A percentile compares a stretch with the other conserved stretches of the same genome.
These are phyloP conservation scores for Pholiota adiposa DNA, from an alignment of 1,284 basidiomycete species.

Conservation along the genomic window DNA sequence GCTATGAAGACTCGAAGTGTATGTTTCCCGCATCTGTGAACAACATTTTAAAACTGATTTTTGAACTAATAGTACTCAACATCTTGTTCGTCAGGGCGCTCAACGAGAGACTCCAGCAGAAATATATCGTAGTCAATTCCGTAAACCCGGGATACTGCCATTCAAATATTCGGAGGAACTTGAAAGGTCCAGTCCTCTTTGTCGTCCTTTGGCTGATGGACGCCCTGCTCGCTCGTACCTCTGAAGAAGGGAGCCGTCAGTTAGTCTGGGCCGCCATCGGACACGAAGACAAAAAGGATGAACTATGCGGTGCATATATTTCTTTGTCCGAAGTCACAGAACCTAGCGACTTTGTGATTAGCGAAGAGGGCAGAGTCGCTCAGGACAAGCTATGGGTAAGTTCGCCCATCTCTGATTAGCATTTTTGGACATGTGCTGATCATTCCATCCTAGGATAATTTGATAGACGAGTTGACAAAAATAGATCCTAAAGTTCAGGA, in stretches of 20 bases:
- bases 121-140: constrained; percentile 37
- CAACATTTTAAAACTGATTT: neutral
- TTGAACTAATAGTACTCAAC: constrained; percentile 39
- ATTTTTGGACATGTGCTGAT: neutral
- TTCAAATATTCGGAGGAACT: constrained; percentile 41
- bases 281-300: constrained; percentile 20
- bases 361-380: constrained; percentile 38
- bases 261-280: constrained; percentile 45
- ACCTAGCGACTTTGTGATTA: constrained; percentile 20
- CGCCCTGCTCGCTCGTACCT: constrained; percentile 32
- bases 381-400: constrained; percentile 49
- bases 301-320: constrained; percentile 21
- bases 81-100: constrained; percentile 45
- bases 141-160: constrained; percentile 51
- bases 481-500: constrained; percentile 22
- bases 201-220: constrained; percentile 28
- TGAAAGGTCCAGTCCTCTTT: constrained; percentile 18
- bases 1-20: constrained; percentile 17
- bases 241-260: constrained; percentile 46
- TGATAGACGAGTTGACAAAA: constrained; percentile 33
- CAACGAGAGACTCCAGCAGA: constrained; percentile 33
- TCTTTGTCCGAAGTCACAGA: constrained; percentile 12
- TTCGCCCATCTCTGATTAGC: constrained; percentile 4
- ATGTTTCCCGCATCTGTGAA: neutral
- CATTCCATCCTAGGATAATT: constrained; percentile 31